Evolutionary conservation across 192 early-diverging fungal species (phyloP).

Genomic region (Coemansia sp.): DNA sequence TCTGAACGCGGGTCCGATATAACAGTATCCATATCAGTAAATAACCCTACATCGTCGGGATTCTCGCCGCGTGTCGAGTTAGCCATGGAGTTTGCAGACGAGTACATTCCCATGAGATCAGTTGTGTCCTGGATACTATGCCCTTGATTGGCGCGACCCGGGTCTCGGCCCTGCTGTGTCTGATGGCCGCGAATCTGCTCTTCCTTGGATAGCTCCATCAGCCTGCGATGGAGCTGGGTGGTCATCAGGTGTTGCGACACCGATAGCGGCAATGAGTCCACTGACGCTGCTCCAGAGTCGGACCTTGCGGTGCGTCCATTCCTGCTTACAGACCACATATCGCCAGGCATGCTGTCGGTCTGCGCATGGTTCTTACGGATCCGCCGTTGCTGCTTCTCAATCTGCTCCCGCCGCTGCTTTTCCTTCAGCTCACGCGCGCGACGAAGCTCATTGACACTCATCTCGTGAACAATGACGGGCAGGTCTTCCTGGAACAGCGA

Average conservation of each 20-base stretch:
- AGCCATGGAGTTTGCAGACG: not conserved
- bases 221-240: conserved; percentile 43
- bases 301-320: not conserved
- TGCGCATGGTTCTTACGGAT: conserved; percentile 36
- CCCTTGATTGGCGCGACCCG: not conserved
- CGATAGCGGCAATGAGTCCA: conserved; percentile 21
- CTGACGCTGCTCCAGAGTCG: conserved; percentile 37
- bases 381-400: conserved; percentile 59
- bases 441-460: conserved; percentile 62
- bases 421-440: conserved; percentile 39
- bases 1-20: conserved; percentile 1
- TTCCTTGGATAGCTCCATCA: conserved; percentile 40
- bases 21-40: not conserved
- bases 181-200: conserved; percentile 1
- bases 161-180: not conserved
- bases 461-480: conserved; percentile 89
- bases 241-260: conserved; percentile 42
- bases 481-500: conserved; percentile 94
- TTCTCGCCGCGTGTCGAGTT: not conserved
- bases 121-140: not conserved
- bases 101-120: not conserved
- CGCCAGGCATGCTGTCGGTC: conserved; percentile 13
- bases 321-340: conserved; percentile 15
- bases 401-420: conserved; percentile 56
- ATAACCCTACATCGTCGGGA: not conserved